Conservation (phyloP, 2,329 filamentous ascomycete species). For the Endocalyx cinctus region DNA sequence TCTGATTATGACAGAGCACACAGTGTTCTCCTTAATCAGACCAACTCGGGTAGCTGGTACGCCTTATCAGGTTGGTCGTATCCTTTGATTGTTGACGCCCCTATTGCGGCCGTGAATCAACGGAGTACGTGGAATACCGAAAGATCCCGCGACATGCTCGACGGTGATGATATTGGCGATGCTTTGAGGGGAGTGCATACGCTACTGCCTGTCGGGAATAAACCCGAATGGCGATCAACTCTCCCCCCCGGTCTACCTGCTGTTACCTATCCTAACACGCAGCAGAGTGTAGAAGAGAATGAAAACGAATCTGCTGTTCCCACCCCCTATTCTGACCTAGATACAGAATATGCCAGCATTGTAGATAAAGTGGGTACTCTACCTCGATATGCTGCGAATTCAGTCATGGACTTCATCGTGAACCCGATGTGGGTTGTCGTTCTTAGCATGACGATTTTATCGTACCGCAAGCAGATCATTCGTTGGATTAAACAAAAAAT, state of each 20-base stretch:
- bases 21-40: slow-evolving; percentile 82
- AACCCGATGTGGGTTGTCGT: slow-evolving; percentile 26
- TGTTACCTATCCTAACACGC: slow-evolving; percentile 14
- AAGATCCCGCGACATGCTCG: slow-evolving; percentile 28
- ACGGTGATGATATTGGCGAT: slow-evolving; percentile 49
- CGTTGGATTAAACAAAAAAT: slow-evolving; percentile 28
- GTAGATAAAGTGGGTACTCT: slow-evolving; percentile 47
- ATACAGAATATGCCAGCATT: slow-evolving; percentile 36
- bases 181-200: slow-evolving; percentile 69
- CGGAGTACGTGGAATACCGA: slow-evolving; percentile 44
- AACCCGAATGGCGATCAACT: slow-evolving; percentile 31
- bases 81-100: slow-evolving; percentile 73
- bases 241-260: slow-evolving; percentile 31
- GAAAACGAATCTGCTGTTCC: slow-evolving; percentile 32
- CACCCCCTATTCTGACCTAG: slow-evolving; percentile 18
- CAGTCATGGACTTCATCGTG: slow-evolving; percentile 47
- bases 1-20: slow-evolving; percentile 50
- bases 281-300: slow-evolving; percentile 10
- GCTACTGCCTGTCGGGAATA: slow-evolving; percentile 41
- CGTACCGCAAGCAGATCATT: slow-evolving; percentile 40
- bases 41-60: slow-evolving; percentile 85
- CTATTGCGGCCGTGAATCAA: slow-evolving; percentile 39
- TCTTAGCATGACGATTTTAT: too few species aligned
- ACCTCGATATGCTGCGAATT: slow-evolving; percentile 45
- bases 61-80: slow-evolving; percentile 84